Base-by-base conservation (phyloP, 139 green algal species). In the Limnomonas spitsbergensis region DNA sequence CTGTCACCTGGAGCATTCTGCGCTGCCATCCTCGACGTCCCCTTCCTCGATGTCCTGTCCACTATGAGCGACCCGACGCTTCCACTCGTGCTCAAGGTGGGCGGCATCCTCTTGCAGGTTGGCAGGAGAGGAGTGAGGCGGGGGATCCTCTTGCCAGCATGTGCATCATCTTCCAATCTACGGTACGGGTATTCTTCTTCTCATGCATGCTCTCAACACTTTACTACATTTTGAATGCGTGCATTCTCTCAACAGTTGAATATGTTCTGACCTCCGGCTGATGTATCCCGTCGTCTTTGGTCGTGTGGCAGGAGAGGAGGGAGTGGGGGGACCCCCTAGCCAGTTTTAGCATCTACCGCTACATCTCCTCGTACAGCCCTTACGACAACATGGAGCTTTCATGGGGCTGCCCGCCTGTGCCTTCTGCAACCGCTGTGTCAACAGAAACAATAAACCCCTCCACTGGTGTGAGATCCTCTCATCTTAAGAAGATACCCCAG, bases 241-340 rank as follows among this genome's bases (percentile, higher is more conserved):
- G 47, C 20, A 61, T 14, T 61, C 14, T 29, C 20, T 61, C 47
- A n/a, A 61, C 20, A 29, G 47, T 20, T 61, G 14, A 61, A 61
- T 20, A 61, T 61, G 14, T 61, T 61, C 20, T 61, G 47, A 29
- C 47, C 20, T 61, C n/a, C n/a, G n/a, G n/a, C n/a, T n/a, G n/a
- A n/a, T n/a, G n/a, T n/a, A n/a, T n/a, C n/a, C n/a, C n/a, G n/a
- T n/a, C n/a, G n/a, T n/a, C n/a, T n/a, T n/a, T n/a, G n/a, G n/a
- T n/a, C n/a, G n/a, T n/a, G n/a, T n/a, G n/a, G n/a, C 47, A 87
- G 75, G 89, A 93, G 82, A 77, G 86, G 26, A 40, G 53, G 0
- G 88, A 93, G 77, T 93, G 89, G 89, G 89, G 89, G 0, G 80
- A 92, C 75, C 88, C 89, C 4, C 24, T 80, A 39, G 69, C 73